phyloP scores from a whole-genome alignment of 306 rosid species.

The Cucurbita moschata region DNA sequence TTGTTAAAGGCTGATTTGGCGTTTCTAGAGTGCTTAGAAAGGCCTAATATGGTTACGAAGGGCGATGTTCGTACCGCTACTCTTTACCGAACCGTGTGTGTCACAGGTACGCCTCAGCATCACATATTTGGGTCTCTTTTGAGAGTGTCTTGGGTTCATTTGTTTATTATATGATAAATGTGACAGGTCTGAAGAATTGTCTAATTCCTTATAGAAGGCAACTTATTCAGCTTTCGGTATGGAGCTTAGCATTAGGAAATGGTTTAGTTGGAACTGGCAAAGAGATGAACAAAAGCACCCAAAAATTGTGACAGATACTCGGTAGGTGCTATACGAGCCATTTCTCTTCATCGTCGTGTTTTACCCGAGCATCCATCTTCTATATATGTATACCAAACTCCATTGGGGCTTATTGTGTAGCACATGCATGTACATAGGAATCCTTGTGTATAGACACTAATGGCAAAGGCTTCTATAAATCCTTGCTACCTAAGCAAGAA shows the following conservation, averaged over 20 bases:
- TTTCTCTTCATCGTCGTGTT: background rate
- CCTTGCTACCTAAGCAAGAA: background rate
- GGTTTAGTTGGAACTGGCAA: slow-evolving; percentile 40
- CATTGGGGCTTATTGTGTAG: background rate
- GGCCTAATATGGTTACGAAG: slow-evolving; percentile 47
- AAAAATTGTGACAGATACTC: background rate
- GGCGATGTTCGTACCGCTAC: slow-evolving; percentile 58
- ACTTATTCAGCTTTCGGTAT: slow-evolving; percentile 47
- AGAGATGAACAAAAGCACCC: slow-evolving; percentile 9
- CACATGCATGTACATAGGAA: background rate
- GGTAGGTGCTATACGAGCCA: background rate
- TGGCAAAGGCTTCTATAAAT: background rate
- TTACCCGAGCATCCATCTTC: background rate
- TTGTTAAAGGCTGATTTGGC: slow-evolving; percentile 72
- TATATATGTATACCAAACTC: background rate
- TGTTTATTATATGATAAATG: background rate
- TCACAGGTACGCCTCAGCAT: slow-evolving; percentile 36
- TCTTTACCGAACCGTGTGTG: slow-evolving; percentile 73
- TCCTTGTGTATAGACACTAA: background rate
- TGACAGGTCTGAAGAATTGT: slow-evolving; percentile 57
- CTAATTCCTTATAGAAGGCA: slow-evolving; percentile 69
- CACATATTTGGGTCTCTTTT: background rate
- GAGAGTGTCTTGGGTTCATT: background rate
- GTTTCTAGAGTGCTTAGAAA: slow-evolving; percentile 88
- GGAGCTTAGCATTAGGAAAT: slow-evolving; percentile 63